Percentiles rank a stretch among this genome's conserved stretches.
phyloP scores from a whole-genome alignment of 768 basidiomycete species.

The Pleurotus djamor region DNA sequence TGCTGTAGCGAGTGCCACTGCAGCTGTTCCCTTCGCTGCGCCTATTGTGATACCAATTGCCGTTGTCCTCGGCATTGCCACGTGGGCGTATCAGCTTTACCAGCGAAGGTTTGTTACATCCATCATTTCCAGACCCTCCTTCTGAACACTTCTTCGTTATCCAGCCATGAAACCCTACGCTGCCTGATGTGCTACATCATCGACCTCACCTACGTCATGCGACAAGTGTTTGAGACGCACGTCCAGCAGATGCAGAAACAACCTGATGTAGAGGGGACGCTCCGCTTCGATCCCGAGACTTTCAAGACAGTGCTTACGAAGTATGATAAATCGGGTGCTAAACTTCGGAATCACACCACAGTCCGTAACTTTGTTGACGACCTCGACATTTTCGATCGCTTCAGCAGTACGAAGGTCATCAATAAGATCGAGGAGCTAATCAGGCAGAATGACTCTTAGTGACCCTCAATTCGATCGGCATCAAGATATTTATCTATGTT shows the following conservation, averaged over 20 bases:
- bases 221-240: neutral
- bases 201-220: constrained; percentile 1
- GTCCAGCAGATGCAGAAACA: neutral
- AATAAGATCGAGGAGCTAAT: constrained; percentile 1
- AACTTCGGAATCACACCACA: neutral
- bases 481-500: neutral
- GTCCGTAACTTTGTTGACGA: constrained; percentile 2
- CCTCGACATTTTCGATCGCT: neutral
- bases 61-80: constrained; percentile 12
- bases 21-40: constrained; percentile 12
- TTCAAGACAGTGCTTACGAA: neutral
- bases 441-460: neutral
- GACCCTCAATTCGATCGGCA: neutral
- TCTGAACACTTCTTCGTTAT: neutral
- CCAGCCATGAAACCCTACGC: constrained; percentile 1
- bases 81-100: constrained; percentile 18
- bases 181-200: constrained; percentile 3
- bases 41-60: constrained; percentile 19
- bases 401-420: neutral
- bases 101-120: neutral
- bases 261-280: neutral
- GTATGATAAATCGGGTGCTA: neutral
- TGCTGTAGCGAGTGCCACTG: neutral
- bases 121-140: too few relatives aligned
- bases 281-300: neutral